These are phyloP conservation scores for Neofusicoccum umdonicola DNA, from an alignment of 2,329 filamentous ascomycete genomes.

Conservation along the genomic window DNA sequence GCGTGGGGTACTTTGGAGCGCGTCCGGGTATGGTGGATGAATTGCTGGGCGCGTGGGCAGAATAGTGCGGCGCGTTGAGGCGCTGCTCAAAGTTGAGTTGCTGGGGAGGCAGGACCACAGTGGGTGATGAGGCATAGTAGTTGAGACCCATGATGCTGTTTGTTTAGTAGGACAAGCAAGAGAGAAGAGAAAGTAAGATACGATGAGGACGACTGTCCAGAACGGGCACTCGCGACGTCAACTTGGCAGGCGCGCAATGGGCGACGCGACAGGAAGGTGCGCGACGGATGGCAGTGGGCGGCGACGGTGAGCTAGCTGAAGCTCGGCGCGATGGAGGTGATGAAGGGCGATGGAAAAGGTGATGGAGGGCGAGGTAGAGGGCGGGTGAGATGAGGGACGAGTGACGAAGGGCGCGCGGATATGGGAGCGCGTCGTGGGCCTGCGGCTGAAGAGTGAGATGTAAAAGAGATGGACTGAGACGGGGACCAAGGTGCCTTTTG, in stretches of 20 bases:
- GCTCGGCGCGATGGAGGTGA: conserved; percentile 11
- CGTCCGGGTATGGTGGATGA: conserved; percentile 33
- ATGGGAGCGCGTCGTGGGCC: conserved; percentile 6
- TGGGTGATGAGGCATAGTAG: conserved; percentile 49
- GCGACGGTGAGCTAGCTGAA: conserved; percentile 12
- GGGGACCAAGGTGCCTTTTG: conserved; percentile 36
- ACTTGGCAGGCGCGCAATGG: conserved; percentile 17
- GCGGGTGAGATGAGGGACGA: conserved; percentile 21
- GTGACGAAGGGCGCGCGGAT: conserved; percentile 9
- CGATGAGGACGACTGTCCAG: conserved; percentile 1
- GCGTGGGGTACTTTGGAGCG: conserved; percentile 40
- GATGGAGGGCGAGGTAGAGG: conserved; percentile 21
- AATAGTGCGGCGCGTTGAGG: conserved; percentile 23
- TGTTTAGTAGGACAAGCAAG: conserved; percentile 35
- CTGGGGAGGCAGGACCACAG: conserved; percentile 45
- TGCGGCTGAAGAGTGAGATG: conserved; percentile 34
- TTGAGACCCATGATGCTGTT: conserved; percentile 44
- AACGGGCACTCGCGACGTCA: conserved; percentile 8
- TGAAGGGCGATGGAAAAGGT: conserved; percentile 11
- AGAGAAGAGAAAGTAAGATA: conserved; percentile 17
- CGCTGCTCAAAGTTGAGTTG: conserved; percentile 30
- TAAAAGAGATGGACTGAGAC: conserved; percentile 32
- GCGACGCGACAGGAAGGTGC: conserved; percentile 17
- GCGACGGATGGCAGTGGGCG: background rate
- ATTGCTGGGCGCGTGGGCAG: conserved; percentile 30